These are phyloP conservation scores for Roridomyces roridus DNA, from an alignment of 768 basidiomycete species.

Conservation along the genomic window DNA sequence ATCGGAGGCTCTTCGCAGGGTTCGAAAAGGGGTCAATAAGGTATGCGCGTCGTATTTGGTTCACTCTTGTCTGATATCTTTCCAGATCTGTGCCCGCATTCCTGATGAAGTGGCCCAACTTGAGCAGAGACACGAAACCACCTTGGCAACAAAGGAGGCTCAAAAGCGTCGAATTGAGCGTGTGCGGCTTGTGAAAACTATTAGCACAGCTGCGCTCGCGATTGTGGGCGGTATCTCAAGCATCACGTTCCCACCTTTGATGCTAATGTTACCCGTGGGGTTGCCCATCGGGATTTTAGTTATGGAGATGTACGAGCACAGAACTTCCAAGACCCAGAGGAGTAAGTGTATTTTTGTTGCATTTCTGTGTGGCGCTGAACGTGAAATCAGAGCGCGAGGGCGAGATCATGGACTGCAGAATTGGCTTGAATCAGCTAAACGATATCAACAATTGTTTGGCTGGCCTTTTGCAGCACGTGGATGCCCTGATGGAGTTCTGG, in stretches of 20 bases:
- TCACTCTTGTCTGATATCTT: background rate
- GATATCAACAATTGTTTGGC: background rate
- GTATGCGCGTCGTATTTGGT: background rate
- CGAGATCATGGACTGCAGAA: constrained; percentile 5
- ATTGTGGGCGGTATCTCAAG: constrained; percentile 19
- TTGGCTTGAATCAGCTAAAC: background rate
- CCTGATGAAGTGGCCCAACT: constrained; percentile 19
- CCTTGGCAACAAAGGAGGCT: background rate
- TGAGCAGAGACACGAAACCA: constrained; percentile 6
- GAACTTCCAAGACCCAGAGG: constrained; percentile 7
- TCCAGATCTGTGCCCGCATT: constrained; percentile 19
- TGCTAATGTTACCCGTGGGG: constrained; percentile 24
- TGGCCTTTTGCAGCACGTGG: background rate
- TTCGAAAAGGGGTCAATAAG: constrained; percentile 8
- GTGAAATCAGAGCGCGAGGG: constrained; percentile 17
- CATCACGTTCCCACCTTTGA: constrained; percentile 21
- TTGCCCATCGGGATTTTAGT: constrained; percentile 24
- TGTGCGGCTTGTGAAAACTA: constrained; percentile 18
- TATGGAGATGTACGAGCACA: constrained; percentile 20
- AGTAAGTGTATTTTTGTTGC: constrained; percentile 18
- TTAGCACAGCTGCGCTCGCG: constrained; percentile 21
- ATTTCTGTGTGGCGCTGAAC: background rate
- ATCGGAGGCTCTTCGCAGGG: background rate
- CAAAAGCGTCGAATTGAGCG: constrained; percentile 10
- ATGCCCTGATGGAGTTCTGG: constrained; percentile 7